Base-by-base conservation (phyloP, 1,139 yeast species). In the Hemisphaericaspora xylanilytica region DNA sequence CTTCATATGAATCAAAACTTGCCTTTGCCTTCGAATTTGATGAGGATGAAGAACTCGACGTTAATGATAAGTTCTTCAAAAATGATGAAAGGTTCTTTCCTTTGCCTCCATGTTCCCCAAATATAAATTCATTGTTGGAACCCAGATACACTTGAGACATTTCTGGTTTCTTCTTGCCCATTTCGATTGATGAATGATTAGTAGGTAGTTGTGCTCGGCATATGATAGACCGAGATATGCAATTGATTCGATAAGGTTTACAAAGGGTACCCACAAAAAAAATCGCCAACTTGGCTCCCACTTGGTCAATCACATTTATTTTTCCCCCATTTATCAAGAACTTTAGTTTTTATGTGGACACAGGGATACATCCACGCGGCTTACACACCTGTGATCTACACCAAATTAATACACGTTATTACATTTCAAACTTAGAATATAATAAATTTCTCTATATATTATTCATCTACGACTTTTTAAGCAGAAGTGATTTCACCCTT, bases 91-190 rank as follows among this genome's bases (percentile, higher is more conserved):
- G 67, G 31, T 81, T 74, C 42, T 79, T 79, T 3, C 87, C 87
- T 39, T 73, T 70, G 5, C 87, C 87, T 22, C 87, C 89, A 38
- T 73, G 70, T 50, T 80, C 86, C 26, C 82, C 84, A 49, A 81
- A 81, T 28, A 80, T 65, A 52, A 80, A 81, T 57, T 81, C 89
- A 47, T 77, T 78, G 47, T 57, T 61, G 41, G 67, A 45, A 37
- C 57, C 65, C 59, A 47, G 58, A 59, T 79, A 78, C 34, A 78
- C 71, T 61, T 78, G 84, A 17, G 80, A 73, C 84, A 78, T 78
- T 54, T 78, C 83, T 58, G 64, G 71, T 36, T 63, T 67, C 59
- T 69, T 70, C 57, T 67, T 70, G 38, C 71, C 72, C 75, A 69
- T 70, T 38, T 25, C 6, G 26, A 14, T 14, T 20, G 7, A n/a